Evolutionary conservation across 202 grass and related monocot genomes (phyloP).

Genomic region (Setaria viridis): DNA sequence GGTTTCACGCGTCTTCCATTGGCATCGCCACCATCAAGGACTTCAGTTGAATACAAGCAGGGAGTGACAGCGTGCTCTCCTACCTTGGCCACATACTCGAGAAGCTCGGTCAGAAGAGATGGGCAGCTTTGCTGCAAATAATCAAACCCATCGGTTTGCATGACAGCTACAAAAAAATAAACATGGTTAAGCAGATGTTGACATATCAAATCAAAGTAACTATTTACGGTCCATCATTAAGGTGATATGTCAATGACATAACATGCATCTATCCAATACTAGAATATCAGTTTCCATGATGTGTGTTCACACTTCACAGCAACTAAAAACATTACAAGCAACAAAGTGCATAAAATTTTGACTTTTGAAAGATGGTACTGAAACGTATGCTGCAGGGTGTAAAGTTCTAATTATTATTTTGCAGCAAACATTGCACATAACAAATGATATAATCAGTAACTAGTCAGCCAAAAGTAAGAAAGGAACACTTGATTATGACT

Average conservation of each 20-base stretch:
- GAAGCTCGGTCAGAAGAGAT: slow-evolving; percentile 87
- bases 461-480: background rate
- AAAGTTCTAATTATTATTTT: background rate
- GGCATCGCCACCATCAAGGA: slow-evolving; percentile 85
- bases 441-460: background rate
- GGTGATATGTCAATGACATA: background rate
- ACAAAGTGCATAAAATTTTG: background rate
- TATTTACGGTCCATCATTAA: background rate
- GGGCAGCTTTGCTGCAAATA: slow-evolving; percentile 98
- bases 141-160: slow-evolving; percentile 98
- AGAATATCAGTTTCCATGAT: background rate
- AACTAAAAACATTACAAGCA: background rate
- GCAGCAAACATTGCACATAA: background rate
- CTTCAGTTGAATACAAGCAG: slow-evolving; percentile 70
- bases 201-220: background rate
- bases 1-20: slow-evolving; percentile 94
- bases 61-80: slow-evolving; percentile 64
- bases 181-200: background rate
- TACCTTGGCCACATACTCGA: slow-evolving; percentile 88
- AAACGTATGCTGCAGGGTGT: background rate
- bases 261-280: slow-evolving; percentile 1
- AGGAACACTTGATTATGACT: too few species aligned
- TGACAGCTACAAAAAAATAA: slow-evolving; percentile 72
- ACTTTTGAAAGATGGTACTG: too few species aligned
- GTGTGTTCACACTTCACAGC: background rate